Base-by-base conservation (phyloP, 2,329 filamentous ascomycete species). In the Fusarium virguliforme region DNA sequence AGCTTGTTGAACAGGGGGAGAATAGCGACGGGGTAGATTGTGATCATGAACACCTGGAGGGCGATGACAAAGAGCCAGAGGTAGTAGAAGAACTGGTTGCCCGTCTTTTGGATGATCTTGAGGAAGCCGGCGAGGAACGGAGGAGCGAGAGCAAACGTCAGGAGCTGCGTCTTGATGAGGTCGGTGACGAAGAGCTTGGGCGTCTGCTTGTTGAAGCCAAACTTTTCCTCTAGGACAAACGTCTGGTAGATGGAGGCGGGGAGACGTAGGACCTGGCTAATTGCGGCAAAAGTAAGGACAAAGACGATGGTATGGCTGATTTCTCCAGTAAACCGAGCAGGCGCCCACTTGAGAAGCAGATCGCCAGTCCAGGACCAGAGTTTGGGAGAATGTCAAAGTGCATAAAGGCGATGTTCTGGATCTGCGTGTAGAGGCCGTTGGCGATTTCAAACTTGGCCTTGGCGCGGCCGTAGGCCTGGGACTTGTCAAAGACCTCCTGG, bases 201-300 rank as follows among this genome's bases (percentile, higher is more conserved):
- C 0, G 96, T 98, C 86, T 97, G 94, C 85, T 99, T 99, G 84
- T 99, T 99, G 89, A 99, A 99, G 55, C 96, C 96, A 76, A 97
- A 99, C 79, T 94, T 93, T 83, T 98, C 95, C 83, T 99, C 96
- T 62, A 99, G 86, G 53, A 98, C 93, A 78, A 99, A 99, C 12
- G 94, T 96, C 83, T 95, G 91, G 86, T 98, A 99, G 81, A 98
- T 90, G 61, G 90, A 92, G 66, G 91, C 88, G 4, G 96, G 96
- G 59, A 98, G 84, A 63, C 91, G 92, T 70, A 97, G 83, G 61
- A 93, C 73, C 77, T 95, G 94, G 75, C 94, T 92, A 76, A 97
- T 88, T 76, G 97, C 81, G 75, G 94, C 92, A 82, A 97, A 97
- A 63, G 89, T 86, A 78, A 98, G 91, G 81, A 98, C 89, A 84